Conservation (phyloP, 768 basidiomycete species). For the Trichaptum fuscoviolaceum region DNA sequence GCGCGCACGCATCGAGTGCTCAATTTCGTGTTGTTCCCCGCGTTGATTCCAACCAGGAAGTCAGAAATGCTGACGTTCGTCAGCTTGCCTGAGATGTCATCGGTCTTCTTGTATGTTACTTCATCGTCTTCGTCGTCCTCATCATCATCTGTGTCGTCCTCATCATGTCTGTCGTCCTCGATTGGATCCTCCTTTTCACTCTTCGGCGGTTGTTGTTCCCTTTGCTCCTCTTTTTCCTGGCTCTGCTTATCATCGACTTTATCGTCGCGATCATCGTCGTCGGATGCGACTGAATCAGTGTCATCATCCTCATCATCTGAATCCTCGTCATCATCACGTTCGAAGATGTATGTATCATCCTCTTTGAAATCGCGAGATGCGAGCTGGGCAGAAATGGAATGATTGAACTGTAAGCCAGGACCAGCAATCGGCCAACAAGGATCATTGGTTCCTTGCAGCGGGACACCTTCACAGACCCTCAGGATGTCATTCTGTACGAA, state of each 20-base stretch:
- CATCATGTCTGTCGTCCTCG: not conserved
- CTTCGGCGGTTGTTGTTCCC: slow-evolving; percentile 9
- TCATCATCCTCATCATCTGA: slow-evolving; percentile 13
- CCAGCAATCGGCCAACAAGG: not conserved
- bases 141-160: not conserved
- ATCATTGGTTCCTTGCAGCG: slow-evolving; percentile 12
- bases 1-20: not conserved
- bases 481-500: slow-evolving; percentile 16
- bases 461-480: slow-evolving; percentile 36
- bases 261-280: slow-evolving; percentile 17
- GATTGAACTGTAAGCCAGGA: not conserved
- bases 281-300: slow-evolving; percentile 12
- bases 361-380: slow-evolving; percentile 5
- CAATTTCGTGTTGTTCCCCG: not conserved
- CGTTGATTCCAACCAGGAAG: not conserved
- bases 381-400: not conserved
- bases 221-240: slow-evolving; percentile 10
- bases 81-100: not conserved
- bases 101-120: not conserved
- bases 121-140: not conserved
- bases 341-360: slow-evolving; percentile 13
- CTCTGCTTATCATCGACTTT: slow-evolving; percentile 26
- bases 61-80: not conserved
- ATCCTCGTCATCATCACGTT: slow-evolving; percentile 12
- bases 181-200: slow-evolving; percentile 15